These are phyloP conservation scores for Termitomyces sp. DNA, from an alignment of 768 basidiomycete genomes.

Conservation along the genomic window DNA sequence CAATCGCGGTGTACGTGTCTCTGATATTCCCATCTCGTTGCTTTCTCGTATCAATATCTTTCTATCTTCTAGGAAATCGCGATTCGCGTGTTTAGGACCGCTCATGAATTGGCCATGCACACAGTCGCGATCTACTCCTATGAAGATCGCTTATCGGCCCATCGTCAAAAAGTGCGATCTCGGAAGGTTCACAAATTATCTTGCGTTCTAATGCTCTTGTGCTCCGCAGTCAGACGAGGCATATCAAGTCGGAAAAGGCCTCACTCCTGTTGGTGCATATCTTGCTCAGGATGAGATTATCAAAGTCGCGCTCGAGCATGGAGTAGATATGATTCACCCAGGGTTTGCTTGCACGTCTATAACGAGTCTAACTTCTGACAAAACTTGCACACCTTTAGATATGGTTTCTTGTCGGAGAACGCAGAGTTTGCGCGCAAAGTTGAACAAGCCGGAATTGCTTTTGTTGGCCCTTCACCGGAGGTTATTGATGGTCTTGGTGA, in stretches of 20 bases:
- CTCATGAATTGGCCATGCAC: constrained; percentile 98
- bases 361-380: neutral
- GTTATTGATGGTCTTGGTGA: constrained; percentile 97
- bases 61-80: constrained; percentile 84
- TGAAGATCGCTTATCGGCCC: constrained; percentile 94
- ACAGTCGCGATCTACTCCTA: constrained; percentile 98
- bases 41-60: constrained; percentile 4
- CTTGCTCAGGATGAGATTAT: constrained; percentile 98
- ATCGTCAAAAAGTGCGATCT: constrained; percentile 83
- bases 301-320: constrained; percentile 92
- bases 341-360: constrained; percentile 47
- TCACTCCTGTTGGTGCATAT: constrained; percentile 96
- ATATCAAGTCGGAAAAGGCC: constrained; percentile 94
- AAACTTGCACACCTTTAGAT: constrained; percentile 39
- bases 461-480: constrained; percentile 92
- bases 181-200: constrained; percentile 5
- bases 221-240: constrained; percentile 85
- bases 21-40: constrained; percentile 4
- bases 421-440: constrained; percentile 96
- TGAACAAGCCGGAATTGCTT: constrained; percentile 94
- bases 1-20: constrained; percentile 73
- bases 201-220: constrained; percentile 24
- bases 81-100: constrained; percentile 95
- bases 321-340: constrained; percentile 99
- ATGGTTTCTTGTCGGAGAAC: constrained; percentile 97